Evolutionary conservation across 495 filamentous ascomycete genomes (phyloP).

Genomic region (Rhypophila decipiens): DNA sequence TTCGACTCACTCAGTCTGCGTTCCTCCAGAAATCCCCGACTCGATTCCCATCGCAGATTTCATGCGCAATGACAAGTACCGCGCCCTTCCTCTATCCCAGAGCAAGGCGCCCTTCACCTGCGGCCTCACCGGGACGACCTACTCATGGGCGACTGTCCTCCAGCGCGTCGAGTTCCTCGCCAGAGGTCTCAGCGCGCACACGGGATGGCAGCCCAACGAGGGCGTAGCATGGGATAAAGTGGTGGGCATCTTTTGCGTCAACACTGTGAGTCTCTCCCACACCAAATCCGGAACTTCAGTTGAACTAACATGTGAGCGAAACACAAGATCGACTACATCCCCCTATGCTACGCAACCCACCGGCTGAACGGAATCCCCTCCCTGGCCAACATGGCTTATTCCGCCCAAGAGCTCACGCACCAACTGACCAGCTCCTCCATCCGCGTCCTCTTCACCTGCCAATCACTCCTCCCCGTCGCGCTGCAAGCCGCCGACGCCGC

Average conservation of each 20-base stretch:
- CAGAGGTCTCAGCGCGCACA: neutral
- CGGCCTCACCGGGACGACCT: neutral
- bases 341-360: neutral
- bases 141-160: neutral
- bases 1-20: no score
- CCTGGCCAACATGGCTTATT: neutral
- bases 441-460: neutral
- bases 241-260: neutral
- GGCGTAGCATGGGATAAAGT: neutral
- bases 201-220: neutral
- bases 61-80: no score
- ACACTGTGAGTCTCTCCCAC: neutral
- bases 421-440: neutral
- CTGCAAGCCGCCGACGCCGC: neutral
- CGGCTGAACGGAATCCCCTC: neutral
- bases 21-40: slow-evolving; percentile 42
- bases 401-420: neutral
- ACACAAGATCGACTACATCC: neutral
- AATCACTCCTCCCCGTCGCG: neutral
- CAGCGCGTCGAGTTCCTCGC: neutral
- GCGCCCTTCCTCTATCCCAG: no score
- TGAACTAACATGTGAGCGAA: no score
- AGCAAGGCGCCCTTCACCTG: neutral
- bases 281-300: no score
- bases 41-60: no score